A percentile compares a stretch with the other conserved stretches of the same genome.
phyloP scores from a whole-genome alignment of 108 stramenopile species.

The Skeletonema tropicum region DNA sequence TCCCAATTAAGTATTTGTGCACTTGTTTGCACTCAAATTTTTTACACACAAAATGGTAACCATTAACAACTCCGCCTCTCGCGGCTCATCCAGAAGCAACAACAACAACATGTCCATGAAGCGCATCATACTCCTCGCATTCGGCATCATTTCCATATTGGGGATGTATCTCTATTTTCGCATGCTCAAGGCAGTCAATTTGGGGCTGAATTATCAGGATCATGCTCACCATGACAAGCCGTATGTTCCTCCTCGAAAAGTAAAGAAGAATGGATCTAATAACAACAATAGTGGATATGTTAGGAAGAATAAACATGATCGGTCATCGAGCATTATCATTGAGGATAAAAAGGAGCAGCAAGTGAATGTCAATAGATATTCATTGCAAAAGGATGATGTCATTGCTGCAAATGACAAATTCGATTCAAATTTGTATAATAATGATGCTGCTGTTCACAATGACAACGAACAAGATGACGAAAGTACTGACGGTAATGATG shows the following conservation, averaged over 20 bases:
- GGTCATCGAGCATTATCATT: too few relatives aligned
- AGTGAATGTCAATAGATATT: neutral
- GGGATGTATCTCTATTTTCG: constrained; percentile 11
- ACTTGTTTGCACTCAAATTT: too few relatives aligned
- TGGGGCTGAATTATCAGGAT: neutral
- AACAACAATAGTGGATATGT: too few relatives aligned
- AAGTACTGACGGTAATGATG: neutral
- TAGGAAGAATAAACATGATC: neutral
- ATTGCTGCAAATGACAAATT: neutral
- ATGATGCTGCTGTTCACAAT: neutral
- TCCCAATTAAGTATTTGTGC: too few relatives aligned
- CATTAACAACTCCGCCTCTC: neutral
- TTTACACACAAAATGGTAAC: neutral
- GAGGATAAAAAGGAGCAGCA: neutral
- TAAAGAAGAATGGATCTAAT: neutral
- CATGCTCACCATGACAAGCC: neutral
- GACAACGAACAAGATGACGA: neutral
- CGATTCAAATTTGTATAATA: too few relatives aligned
- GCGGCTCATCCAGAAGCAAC: neutral
- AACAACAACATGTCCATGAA: neutral
- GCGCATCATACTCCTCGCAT: neutral
- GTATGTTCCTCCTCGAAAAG: neutral
- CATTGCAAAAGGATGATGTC: neutral
- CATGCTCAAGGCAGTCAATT: neutral
- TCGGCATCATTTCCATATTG: neutral